phyloP scores from a whole-genome alignment of 495 filamentous ascomycete genomes.

The Mytilinidion resinicola region DNA sequence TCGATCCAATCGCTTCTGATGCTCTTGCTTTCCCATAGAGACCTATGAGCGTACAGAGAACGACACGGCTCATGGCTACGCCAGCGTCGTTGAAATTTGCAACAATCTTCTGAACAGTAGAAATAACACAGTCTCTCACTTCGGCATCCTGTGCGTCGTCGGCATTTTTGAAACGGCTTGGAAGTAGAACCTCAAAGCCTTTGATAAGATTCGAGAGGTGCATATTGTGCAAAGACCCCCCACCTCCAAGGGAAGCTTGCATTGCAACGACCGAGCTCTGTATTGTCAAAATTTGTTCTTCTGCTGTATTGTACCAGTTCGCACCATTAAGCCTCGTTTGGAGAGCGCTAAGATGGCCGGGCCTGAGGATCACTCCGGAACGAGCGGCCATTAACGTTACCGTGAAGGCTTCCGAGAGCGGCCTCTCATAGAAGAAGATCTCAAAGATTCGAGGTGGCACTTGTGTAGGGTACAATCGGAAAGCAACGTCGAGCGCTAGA shows the following conservation, averaged over 20 bases:
- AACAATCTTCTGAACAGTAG: constrained; percentile 17
- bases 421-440: constrained; percentile 42
- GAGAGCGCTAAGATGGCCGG: constrained; percentile 15
- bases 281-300: constrained; percentile 7
- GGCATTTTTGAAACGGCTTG: not conserved
- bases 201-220: constrained; percentile 33
- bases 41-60: constrained; percentile 39
- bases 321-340: constrained; percentile 1
- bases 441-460: constrained; percentile 39
- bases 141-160: constrained; percentile 1
- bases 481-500: constrained; percentile 42
- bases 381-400: constrained; percentile 45
- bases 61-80: constrained; percentile 20
- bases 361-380: constrained; percentile 32
- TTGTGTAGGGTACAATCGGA: constrained; percentile 41
- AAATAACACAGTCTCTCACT: constrained; percentile 5
- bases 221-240: constrained; percentile 28
- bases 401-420: constrained; percentile 40
- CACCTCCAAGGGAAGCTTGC: constrained; percentile 35
- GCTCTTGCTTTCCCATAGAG: constrained; percentile 31
- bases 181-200: constrained; percentile 11
- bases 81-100: constrained; percentile 27
- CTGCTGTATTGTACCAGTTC: not conserved
- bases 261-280: constrained; percentile 33
- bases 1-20: constrained; percentile 29